Base-by-base conservation (phyloP, 768 basidiomycete genomes). In the Lactarius trivialis region DNA sequence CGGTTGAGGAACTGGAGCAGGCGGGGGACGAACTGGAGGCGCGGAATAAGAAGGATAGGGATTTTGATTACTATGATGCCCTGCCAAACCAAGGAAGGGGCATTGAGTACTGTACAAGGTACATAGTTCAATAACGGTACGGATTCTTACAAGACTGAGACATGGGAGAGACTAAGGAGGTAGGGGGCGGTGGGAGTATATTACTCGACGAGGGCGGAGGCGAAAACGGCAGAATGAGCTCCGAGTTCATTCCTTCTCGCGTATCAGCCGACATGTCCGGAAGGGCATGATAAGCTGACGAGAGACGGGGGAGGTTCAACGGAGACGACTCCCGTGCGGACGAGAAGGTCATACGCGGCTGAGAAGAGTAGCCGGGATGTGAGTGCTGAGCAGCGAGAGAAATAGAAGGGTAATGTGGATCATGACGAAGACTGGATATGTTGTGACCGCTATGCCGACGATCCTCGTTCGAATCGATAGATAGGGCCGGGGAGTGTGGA, bases 81-180 rank as follows among this genome's bases (percentile, higher is more conserved):
- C 81, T 82, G 79, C 74, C 75, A 79, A 77, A 76, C 34, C 45
- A 63, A 58, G 72, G 74, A 79, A 60, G 78, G 43, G 79, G 74
- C 76, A 77, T 85, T 85, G 82, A 86, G 83, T 76, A 81, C 77
- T 80, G 79, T 84, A 85, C 82, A 82, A 81, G 77, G 74, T 67
- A 83, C 80, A 80, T 76, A 80, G 58, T 79, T 84, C 77, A 84
- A 80, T 83, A 84, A 70, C 77, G 80, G 81, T 85, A 86, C 85
- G 81, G 75, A 70, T 74, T 82, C 86, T 87, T 87, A 87, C 86
- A 85, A 81, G 81, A 74, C 67, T 71, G 67, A 61, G 71, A 68
- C 63, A 72, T 67, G 67, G 71, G 65, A 65, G 70, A 56, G 59
- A 71, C 69, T 74, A 81, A 82, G 84, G 85, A 75, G 76, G 78